These are phyloP conservation scores for Neurospora cerealis DNA, from an alignment of 495 filamentous ascomycete species.

Conservation along the genomic window DNA sequence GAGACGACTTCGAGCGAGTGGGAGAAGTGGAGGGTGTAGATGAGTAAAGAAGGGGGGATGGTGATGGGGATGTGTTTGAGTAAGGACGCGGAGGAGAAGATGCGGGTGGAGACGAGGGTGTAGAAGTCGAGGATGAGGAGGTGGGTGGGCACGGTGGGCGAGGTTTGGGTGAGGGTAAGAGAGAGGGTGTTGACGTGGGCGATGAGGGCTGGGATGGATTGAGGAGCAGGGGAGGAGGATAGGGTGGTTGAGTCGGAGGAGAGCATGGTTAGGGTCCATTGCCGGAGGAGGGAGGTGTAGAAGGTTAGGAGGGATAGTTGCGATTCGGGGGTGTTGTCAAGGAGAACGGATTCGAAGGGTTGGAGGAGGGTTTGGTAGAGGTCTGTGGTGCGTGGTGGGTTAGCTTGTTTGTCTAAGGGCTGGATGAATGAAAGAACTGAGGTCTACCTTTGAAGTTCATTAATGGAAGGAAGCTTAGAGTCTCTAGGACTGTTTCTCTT, in stretches of 20 bases:
- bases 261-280: slow-evolving; percentile 50
- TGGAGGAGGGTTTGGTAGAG: slow-evolving; percentile 39
- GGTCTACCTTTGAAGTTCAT: slow-evolving; percentile 44
- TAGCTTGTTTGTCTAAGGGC: background rate
- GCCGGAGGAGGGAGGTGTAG: slow-evolving; percentile 58
- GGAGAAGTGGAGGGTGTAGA: slow-evolving; percentile 62
- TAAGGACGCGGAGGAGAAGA: slow-evolving; percentile 45
- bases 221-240: slow-evolving; percentile 9
- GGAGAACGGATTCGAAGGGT: slow-evolving; percentile 48
- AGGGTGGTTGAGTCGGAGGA: slow-evolving; percentile 13
- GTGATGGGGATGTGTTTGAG: slow-evolving; percentile 48
- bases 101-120: slow-evolving; percentile 38
- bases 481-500: slow-evolving; percentile 49
- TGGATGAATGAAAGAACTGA: background rate
- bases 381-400: slow-evolving; percentile 41
- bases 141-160: slow-evolving; percentile 25
- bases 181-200: slow-evolving; percentile 52
- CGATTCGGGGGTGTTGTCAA: slow-evolving; percentile 40
- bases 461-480: slow-evolving; percentile 55
- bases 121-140: slow-evolving; percentile 62
- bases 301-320: slow-evolving; percentile 52
- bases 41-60: slow-evolving; percentile 55
- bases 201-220: slow-evolving; percentile 37
- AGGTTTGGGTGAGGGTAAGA: slow-evolving; percentile 48
- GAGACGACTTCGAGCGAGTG: slow-evolving; percentile 55